A percentile compares a stretch with the other conserved stretches of the same genome.
Conservation (phyloP, 352 stramenopile genomes). For the Saprolegnia parasitica region DNA sequence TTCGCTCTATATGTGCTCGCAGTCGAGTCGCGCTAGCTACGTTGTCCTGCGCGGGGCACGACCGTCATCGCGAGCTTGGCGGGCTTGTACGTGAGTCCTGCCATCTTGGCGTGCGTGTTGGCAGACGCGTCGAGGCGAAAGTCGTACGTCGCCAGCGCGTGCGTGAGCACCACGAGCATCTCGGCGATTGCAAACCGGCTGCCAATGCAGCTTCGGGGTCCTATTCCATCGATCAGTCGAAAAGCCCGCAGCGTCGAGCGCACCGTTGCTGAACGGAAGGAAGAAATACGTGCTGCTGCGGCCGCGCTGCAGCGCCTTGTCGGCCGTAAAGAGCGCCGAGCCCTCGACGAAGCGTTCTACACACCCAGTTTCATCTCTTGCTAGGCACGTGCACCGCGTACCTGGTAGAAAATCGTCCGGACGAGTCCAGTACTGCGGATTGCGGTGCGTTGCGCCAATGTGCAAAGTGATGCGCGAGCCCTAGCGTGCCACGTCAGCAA, state of each 20-base stretch:
- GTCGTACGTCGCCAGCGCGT: constrained; percentile 8
- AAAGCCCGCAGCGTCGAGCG: too few species aligned
- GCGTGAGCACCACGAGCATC: constrained; percentile 17
- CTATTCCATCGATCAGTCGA: too few species aligned
- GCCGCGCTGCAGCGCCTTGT: constrained; percentile 4
- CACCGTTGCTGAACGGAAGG: constrained; percentile 14
- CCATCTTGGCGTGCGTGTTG: constrained; percentile 1
- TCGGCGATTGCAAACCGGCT: constrained; percentile 18
- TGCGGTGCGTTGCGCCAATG: constrained; percentile 11
- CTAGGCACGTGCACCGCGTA: neutral
- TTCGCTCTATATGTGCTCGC: too few species aligned
- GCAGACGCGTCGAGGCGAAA: neutral
- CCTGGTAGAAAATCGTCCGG: constrained; percentile 21
- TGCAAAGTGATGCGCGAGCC: constrained; percentile 5
- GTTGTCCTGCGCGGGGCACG: too few species aligned
- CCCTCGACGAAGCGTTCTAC: constrained; percentile 17
- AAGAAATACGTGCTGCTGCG: constrained; percentile 21
- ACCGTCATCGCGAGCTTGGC: constrained; percentile 22
- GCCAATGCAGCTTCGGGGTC: constrained; percentile 9
- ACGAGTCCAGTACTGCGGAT: constrained; percentile 14
- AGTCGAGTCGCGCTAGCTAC: too few species aligned
- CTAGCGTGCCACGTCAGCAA: neutral
- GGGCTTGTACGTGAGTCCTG: constrained; percentile 14
- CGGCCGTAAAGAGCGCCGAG: constrained; percentile 2
- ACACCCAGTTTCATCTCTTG: neutral